Evolutionary conservation across 441 rosid genomes (phyloP).

Genomic region (Daphne laureola): DNA sequence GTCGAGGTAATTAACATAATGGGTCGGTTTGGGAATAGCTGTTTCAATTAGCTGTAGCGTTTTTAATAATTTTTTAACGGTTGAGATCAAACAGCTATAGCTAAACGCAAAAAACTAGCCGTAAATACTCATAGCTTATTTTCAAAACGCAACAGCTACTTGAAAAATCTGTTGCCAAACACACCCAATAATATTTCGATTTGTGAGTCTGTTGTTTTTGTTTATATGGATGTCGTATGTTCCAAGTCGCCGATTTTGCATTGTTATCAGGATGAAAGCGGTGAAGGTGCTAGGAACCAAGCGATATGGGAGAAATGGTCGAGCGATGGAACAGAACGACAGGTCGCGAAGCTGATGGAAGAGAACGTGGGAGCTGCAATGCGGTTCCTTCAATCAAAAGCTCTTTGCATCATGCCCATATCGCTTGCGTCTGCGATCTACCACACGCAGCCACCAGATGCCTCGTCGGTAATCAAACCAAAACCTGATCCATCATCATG

Average conservation of each 20-base stretch:
- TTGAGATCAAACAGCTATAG: too few species aligned
- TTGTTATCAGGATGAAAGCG: slow-evolving; percentile 55
- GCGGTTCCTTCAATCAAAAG: slow-evolving; percentile 91
- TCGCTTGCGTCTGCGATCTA: slow-evolving; percentile 78
- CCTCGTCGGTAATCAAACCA: slow-evolving; percentile 54
- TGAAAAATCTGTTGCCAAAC: too few species aligned
- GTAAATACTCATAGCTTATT: too few species aligned
- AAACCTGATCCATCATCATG: slow-evolving; percentile 53
- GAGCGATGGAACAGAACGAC: slow-evolving; percentile 73
- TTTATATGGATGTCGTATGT: neutral
- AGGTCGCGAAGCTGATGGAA: slow-evolving; percentile 91
- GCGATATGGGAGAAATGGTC: slow-evolving; percentile 96
- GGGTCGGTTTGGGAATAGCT: too few species aligned
- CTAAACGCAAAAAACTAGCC: too few species aligned
- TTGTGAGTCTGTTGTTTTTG: neutral
- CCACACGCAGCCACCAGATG: slow-evolving; percentile 65
- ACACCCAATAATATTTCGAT: neutral
- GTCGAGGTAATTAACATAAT: slow-evolving; percentile 56
- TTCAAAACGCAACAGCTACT: too few species aligned
- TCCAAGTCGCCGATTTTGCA: neutral
- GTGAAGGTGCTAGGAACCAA: slow-evolving; percentile 61
- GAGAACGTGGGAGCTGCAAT: slow-evolving; percentile 83
- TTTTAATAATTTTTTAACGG: too few species aligned
- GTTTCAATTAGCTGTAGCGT: too few species aligned
- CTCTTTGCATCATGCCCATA: slow-evolving; percentile 94